These are phyloP conservation scores for Fraxinus platypoda DNA, from an alignment of 305 asterid species.

Conservation along the genomic window DNA sequence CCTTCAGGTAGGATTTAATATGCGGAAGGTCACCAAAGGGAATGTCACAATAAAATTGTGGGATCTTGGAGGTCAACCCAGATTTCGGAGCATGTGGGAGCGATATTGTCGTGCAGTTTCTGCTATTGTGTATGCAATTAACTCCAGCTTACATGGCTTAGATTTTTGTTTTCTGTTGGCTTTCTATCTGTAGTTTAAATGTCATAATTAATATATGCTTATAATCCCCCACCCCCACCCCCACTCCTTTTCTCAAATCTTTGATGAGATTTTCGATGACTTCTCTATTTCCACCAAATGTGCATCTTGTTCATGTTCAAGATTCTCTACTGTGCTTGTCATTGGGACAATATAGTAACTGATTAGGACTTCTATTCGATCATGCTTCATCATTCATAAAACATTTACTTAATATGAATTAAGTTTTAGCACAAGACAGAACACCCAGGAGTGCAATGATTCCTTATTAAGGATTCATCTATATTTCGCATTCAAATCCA, in stretches of 20 bases:
- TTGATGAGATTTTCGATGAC: background rate
- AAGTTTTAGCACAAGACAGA: background rate
- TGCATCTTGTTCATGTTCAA: background rate
- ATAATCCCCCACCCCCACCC: background rate
- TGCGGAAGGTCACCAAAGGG: slow-evolving; percentile 97
- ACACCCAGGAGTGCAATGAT: background rate
- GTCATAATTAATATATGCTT: background rate
- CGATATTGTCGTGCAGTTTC: slow-evolving; percentile 98
- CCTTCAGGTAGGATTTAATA: slow-evolving; percentile 87
- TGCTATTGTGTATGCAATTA: slow-evolving; percentile 81
- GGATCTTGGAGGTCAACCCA: slow-evolving; percentile 99
- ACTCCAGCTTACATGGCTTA: slow-evolving; percentile 15
- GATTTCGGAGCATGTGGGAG: slow-evolving; percentile 99
- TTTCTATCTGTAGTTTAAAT: background rate
- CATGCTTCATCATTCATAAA: background rate
- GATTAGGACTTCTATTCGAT: background rate
- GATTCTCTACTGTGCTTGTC: background rate
- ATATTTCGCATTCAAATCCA: background rate
- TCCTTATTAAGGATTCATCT: background rate
- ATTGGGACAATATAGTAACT: background rate
- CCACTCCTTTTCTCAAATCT: background rate
- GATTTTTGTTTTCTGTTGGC: slow-evolving; percentile 7
- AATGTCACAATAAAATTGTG: slow-evolving; percentile 95
- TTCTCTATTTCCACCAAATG: background rate
- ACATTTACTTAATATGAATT: background rate